These are phyloP conservation scores for Vitis rotundifolia DNA, from an alignment of 164 flowering plant species.

Conservation along the genomic window DNA sequence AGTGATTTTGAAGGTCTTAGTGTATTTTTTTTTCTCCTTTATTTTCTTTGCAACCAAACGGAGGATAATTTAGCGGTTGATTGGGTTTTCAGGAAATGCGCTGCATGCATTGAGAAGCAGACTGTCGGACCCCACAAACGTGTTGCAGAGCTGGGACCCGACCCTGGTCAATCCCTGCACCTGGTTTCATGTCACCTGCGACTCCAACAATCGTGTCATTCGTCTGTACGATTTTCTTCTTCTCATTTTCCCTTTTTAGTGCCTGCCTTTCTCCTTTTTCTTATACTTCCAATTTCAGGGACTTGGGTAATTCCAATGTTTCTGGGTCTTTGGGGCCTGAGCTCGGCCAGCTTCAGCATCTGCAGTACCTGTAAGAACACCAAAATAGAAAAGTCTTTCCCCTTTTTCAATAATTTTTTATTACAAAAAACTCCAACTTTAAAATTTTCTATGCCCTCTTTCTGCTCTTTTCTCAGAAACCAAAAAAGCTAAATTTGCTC, in stretches of 20 bases:
- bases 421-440: background rate
- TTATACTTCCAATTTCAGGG: constrained; percentile 41
- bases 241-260: background rate
- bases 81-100: constrained; percentile 59
- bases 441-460: background rate
- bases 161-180: constrained; percentile 92
- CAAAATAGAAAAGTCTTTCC: background rate
- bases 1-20: background rate
- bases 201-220: constrained; percentile 62
- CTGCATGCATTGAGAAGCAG: constrained; percentile 59
- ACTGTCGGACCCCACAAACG: constrained; percentile 70
- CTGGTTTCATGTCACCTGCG: constrained; percentile 91
- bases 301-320: constrained; percentile 79
- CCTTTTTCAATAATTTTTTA: background rate
- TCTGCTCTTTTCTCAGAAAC: background rate
- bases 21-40: background rate
- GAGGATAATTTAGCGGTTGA: background rate
- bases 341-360: constrained; percentile 70
- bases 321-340: constrained; percentile 81
- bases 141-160: constrained; percentile 91
- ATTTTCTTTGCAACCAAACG: background rate
- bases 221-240: constrained; percentile 55
- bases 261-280: background rate
- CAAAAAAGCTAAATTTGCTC: background rate
- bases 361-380: constrained; percentile 60